Base-by-base conservation (phyloP, 2,329 filamentous ascomycete genomes). In the Sporothrix pseudoabietina region DNA sequence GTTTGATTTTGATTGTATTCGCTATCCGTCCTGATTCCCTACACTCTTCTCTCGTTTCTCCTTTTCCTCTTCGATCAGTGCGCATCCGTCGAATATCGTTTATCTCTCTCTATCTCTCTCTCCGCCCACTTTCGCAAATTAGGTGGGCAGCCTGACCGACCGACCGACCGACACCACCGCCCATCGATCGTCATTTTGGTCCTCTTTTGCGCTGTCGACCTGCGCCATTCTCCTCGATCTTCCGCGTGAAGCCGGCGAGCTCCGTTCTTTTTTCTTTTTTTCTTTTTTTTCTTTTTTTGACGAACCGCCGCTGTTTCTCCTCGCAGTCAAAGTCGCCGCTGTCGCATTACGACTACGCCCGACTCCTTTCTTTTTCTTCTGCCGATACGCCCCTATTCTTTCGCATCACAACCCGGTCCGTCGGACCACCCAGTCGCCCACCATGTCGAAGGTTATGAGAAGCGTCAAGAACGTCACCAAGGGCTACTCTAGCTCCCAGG, bases 381-480 rank as follows among this genome's bases (percentile, higher is more conserved):
- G 8, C 19, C 30, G 26, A 7, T 61, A 35, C 55, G 16, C 55
- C 65, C 26, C n/a, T 10, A 16, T 41, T 65, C 10, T 47, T 26
- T 47, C 61, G 39, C 22, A 39, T n/a, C 35, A 12, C 16, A 39
- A 66, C 61, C 35, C 35, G 70, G 75, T 73, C 74, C 66, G 14
- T 26, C 63, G 71, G 73, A 74, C 72, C 74, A 66, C 71, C 57
- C 70, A 63, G 77, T 77, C 79, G 80, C 76, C 61, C 81, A 87
- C 80, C 76, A 99, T 99, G 96, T 98, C 95, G 74, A 97, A 97
- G 85, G 94, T 98, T 82, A 94, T 98, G 81, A 90, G 96, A 84
- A 97, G 93, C 82, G 94, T 98, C 80, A 98, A 98, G 86, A 99
- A 98, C 87, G 95, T 99, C 83, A 98, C 96, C 82, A 99, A 98